Conservation (phyloP, 225 moss, liverwort and hornwort species). For the Marchantia paleacea region DNA sequence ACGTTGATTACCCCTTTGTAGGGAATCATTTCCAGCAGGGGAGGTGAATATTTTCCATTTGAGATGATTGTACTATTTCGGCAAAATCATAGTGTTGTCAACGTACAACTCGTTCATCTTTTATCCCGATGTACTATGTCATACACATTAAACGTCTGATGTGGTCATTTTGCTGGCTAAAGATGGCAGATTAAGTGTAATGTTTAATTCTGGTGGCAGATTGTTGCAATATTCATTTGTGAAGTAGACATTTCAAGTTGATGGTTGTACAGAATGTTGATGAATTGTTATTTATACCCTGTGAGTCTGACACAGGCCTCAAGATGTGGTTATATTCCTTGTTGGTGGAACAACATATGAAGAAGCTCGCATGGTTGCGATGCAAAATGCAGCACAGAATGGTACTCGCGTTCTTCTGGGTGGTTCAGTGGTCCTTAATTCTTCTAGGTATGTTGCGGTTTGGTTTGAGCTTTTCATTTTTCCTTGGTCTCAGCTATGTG, state of each 20-base stretch:
- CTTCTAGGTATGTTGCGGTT: conserved; percentile 52
- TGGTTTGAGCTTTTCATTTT: background rate
- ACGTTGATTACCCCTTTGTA: conserved; percentile 94
- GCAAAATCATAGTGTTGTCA: background rate
- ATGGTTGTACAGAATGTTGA: background rate
- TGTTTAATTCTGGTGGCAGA: background rate
- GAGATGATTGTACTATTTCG: background rate
- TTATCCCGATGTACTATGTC: background rate
- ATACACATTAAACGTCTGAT: background rate
- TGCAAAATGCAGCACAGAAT: conserved; percentile 81
- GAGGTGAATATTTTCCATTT: conserved; percentile 41
- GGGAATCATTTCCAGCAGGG: conserved; percentile 99
- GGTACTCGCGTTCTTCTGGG: conserved; percentile 83
- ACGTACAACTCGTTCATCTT: background rate
- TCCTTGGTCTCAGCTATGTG: too few species aligned
- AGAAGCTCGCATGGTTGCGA: conserved; percentile 83
- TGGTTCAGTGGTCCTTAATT: conserved; percentile 85
- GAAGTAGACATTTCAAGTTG: background rate
- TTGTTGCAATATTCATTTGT: background rate
- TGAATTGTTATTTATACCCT: background rate
- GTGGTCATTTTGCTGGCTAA: background rate
- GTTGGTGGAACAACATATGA: conserved; percentile 97
- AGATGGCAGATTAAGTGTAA: background rate
- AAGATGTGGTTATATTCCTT: conserved; percentile 94
- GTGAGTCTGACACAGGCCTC: conserved; percentile 48